Evolutionary conservation across 345 rosid species (phyloP).

Genomic region (Eucalyptus sp.): DNA sequence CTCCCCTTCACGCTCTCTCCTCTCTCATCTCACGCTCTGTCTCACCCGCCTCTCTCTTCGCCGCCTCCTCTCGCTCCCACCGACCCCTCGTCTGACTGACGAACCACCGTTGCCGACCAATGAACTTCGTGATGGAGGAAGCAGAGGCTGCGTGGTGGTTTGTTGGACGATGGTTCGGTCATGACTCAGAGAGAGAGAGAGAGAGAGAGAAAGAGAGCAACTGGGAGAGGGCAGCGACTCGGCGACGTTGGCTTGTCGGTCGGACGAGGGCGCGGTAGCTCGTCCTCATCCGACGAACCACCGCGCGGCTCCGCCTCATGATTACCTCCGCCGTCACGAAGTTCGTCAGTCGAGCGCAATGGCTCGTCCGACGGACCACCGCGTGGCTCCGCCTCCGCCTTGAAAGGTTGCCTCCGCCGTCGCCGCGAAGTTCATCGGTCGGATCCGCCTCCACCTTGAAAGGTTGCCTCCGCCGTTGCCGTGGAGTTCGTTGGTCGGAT

Average conservation of each 20-base stretch:
- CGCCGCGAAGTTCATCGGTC: too few species aligned
- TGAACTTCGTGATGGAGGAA: neutral
- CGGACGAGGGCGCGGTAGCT: neutral
- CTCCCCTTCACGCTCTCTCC: neutral
- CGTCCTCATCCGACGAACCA: neutral
- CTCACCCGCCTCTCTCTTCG: too few species aligned
- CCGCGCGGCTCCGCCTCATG: neutral
- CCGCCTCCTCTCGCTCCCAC: neutral
- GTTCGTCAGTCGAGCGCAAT: rapidly evolving
- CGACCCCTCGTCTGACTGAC: neutral
- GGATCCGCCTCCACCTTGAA: neutral
- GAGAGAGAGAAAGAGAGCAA: neutral
- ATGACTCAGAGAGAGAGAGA: neutral
- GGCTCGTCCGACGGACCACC: neutral
- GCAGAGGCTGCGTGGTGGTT: too few species aligned
- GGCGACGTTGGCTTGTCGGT: neutral
- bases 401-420: too few species aligned
- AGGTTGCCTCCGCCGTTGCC: neutral
- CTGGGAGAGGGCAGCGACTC: neutral
- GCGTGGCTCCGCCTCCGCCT: neutral
- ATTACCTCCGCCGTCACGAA: neutral
- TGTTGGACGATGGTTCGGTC: neutral
- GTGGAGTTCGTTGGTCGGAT: neutral
- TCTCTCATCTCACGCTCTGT: too few species aligned
- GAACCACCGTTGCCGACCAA: neutral